Conservation (phyloP, 352 stramenopile species). For the Phytophthora ramorum region DNA sequence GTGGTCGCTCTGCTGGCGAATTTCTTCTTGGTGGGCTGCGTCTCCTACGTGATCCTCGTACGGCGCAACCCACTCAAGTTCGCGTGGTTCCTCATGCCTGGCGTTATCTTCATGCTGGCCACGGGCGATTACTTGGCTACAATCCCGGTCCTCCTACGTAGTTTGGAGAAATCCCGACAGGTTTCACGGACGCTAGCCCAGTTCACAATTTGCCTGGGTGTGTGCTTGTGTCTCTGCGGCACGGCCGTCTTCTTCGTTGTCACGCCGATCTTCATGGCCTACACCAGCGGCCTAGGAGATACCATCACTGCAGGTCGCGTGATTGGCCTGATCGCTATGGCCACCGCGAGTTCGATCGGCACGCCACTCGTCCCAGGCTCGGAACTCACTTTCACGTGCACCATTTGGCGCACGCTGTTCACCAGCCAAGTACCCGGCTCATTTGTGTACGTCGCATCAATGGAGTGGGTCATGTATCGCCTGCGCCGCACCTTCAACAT, state of each 20-base stretch:
- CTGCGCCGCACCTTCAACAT: slow-evolving; percentile 70
- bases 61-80: slow-evolving; percentile 71
- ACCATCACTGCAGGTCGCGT: slow-evolving; percentile 49
- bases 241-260: slow-evolving; percentile 62
- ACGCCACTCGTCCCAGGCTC: slow-evolving; percentile 44
- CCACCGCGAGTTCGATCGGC: slow-evolving; percentile 60
- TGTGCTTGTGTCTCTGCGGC: slow-evolving; percentile 58
- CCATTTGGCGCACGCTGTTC: slow-evolving; percentile 64
- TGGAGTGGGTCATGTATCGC: slow-evolving; percentile 66
- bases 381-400: slow-evolving; percentile 58
- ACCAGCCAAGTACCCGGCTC: slow-evolving; percentile 40
- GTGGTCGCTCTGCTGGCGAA: slow-evolving; percentile 47
- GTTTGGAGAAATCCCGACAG: slow-evolving; percentile 64
- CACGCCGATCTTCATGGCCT: slow-evolving; percentile 67
- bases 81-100: slow-evolving; percentile 58
- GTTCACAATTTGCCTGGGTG: slow-evolving; percentile 61
- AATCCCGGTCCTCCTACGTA: slow-evolving; percentile 68
- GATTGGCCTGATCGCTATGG: slow-evolving; percentile 52
- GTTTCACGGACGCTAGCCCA: slow-evolving; percentile 71
- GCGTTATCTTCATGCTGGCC: slow-evolving; percentile 64
- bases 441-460: slow-evolving; percentile 49
- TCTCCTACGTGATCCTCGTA: slow-evolving; percentile 63
- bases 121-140: slow-evolving; percentile 55
- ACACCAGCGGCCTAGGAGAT: slow-evolving; percentile 51
- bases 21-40: slow-evolving; percentile 63